Percentiles rank a stretch among this genome's conserved stretches.
Conservation (phyloP, 2,329 filamentous ascomycete genomes). For the Pestalotiopsis sp. region DNA sequence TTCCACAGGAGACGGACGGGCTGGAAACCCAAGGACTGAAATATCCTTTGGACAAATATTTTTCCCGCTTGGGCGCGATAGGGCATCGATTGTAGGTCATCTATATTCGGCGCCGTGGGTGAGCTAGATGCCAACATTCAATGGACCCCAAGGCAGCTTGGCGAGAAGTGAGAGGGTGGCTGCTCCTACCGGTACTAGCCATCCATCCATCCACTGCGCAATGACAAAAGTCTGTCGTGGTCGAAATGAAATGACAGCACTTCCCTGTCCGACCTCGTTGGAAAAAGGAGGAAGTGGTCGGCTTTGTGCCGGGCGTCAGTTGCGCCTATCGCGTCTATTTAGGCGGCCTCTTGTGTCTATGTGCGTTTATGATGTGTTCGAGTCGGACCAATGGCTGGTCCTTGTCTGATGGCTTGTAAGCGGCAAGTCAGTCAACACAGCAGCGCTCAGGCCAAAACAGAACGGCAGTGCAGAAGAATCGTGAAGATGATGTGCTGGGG, state of each 20-base stretch:
- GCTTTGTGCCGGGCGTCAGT: neutral
- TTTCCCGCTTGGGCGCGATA: neutral
- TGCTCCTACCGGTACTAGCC: neutral
- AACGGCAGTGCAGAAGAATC: no score
- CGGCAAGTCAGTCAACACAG: no score
- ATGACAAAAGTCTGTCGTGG: neutral
- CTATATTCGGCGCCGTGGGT: slow-evolving; percentile 4
- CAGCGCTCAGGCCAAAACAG: no score
- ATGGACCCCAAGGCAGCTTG: slow-evolving; percentile 14
- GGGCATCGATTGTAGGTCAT: neutral
- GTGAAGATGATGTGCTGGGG: no score
- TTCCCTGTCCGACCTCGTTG: neutral
- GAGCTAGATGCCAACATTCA: slow-evolving; percentile 5
- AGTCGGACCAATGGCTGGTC: neutral
- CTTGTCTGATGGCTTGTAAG: neutral
- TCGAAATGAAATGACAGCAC: neutral
- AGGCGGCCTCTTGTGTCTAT: neutral
- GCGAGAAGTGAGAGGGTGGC: neutral
- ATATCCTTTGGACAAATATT: neutral
- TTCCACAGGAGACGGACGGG: neutral
- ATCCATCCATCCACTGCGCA: neutral
- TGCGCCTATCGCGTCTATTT: neutral
- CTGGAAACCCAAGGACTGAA: neutral
- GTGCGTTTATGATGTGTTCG: neutral
- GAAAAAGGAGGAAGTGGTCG: neutral